Evolutionary conservation across 306 rosid genomes (phyloP).

Genomic region (Prinsepia uniflora): DNA sequence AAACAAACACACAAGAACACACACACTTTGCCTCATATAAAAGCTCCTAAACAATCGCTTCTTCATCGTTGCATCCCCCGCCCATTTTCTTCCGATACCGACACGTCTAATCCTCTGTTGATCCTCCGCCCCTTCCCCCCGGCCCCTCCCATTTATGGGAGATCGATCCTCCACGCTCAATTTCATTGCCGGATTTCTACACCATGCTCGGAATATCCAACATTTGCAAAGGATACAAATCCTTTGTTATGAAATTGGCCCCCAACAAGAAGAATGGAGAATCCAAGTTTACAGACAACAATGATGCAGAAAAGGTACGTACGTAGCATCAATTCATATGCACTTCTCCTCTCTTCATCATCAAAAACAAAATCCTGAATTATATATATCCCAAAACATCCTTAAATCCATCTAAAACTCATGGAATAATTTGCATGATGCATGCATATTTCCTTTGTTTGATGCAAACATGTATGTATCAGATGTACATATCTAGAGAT

Average conservation of each 20-base stretch:
- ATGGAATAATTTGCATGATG: not conserved
- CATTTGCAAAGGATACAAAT: slow-evolving; percentile 49
- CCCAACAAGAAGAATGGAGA: slow-evolving; percentile 23
- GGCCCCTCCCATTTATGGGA: slow-evolving; percentile 37
- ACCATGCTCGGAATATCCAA: slow-evolving; percentile 48
- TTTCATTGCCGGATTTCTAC: slow-evolving; percentile 43
- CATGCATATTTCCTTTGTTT: not conserved
- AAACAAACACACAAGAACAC: not conserved
- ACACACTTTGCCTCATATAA: not conserved
- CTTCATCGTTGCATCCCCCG: slow-evolving; percentile 13
- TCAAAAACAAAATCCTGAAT: not conserved
- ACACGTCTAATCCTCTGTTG: not conserved
- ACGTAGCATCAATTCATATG: slow-evolving; percentile 8
- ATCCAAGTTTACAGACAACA: slow-evolving; percentile 2
- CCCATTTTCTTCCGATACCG: not conserved
- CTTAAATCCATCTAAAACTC: not conserved
- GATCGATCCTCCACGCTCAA: slow-evolving; percentile 40
- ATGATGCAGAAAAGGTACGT: slow-evolving; percentile 19
- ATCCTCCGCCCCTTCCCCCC: not conserved
- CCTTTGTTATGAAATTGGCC: slow-evolving; percentile 36
- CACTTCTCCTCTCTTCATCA: no score
- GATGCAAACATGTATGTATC: not conserved
- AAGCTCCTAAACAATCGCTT: slow-evolving; percentile 20
- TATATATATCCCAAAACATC: not conserved
- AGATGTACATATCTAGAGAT: not conserved